Evolutionary conservation across 768 basidiomycete genomes (phyloP).

Genomic region (Trametes elegans): DNA sequence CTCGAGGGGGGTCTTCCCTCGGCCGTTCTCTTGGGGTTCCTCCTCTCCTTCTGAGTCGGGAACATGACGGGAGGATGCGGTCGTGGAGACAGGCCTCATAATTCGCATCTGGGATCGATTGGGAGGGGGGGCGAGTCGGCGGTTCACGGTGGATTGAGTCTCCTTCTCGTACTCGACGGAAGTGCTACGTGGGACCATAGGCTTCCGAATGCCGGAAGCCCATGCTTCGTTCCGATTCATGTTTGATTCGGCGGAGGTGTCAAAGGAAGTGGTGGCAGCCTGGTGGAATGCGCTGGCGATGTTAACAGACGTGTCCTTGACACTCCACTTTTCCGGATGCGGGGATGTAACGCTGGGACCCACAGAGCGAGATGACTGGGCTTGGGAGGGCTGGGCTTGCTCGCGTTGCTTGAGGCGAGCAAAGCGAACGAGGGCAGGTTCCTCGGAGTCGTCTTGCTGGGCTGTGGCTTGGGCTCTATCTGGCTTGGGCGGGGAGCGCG

Average conservation of each 20-base stretch:
- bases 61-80: slow-evolving; percentile 50
- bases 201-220: slow-evolving; percentile 57
- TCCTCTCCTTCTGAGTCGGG: slow-evolving; percentile 72
- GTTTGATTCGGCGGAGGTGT: slow-evolving; percentile 17
- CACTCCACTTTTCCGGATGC: slow-evolving; percentile 66
- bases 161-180: slow-evolving; percentile 80
- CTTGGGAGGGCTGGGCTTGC: slow-evolving; percentile 28
- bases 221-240: slow-evolving; percentile 61
- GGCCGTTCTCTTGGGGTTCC: slow-evolving; percentile 31
- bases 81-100: slow-evolving; percentile 53
- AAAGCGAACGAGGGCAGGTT: slow-evolving; percentile 46
- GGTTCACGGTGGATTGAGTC: slow-evolving; percentile 48
- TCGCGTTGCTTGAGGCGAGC: slow-evolving; percentile 47
- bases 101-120: slow-evolving; percentile 35
- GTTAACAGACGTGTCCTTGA: slow-evolving; percentile 85
- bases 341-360: slow-evolving; percentile 29
- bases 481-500: slow-evolving; percentile 61
- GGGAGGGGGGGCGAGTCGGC: slow-evolving; percentile 66
- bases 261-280: slow-evolving; percentile 47
- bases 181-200: slow-evolving; percentile 63
- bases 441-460: slow-evolving; percentile 43
- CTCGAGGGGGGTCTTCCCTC: slow-evolving; percentile 71
- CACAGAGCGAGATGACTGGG: slow-evolving; percentile 23
- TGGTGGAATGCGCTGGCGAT: slow-evolving; percentile 79
- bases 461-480: slow-evolving; percentile 36